Conservation (phyloP, 208 protist species). For the Acanthamoeba divionensis region DNA sequence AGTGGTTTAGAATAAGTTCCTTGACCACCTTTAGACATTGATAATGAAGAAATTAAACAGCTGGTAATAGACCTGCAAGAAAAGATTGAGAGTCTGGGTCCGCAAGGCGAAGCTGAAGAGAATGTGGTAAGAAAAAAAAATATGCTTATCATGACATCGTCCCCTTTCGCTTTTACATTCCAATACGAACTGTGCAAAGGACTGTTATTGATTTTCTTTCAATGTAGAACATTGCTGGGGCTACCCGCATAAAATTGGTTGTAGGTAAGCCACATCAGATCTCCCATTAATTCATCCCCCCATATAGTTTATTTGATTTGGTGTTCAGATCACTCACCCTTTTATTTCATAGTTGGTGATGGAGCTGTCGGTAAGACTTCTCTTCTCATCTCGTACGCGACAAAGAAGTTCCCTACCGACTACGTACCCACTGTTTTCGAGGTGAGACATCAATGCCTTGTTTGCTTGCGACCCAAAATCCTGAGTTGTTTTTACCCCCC, state of each 20-base stretch:
- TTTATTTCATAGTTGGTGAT: not conserved
- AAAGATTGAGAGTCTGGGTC: not conserved
- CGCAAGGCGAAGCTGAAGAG: not conserved
- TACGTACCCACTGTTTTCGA: constrained; percentile 59
- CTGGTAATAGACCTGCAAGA: not conserved
- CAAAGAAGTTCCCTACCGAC: constrained; percentile 64
- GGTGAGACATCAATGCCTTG: too few species aligned
- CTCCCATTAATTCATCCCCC: not conserved
- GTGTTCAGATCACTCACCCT: not conserved
- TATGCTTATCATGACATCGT: too few species aligned
- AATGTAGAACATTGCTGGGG: constrained; percentile 34
- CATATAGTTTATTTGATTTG: not conserved
- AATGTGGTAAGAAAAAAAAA: not conserved
- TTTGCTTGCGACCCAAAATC: too few species aligned
- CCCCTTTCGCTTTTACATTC: not conserved
- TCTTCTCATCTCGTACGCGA: constrained; percentile 66
- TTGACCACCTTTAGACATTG: not conserved
- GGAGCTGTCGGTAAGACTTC: constrained; percentile 57
- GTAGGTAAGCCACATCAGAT: constrained; percentile 12
- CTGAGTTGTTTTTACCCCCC: constrained; percentile 44
- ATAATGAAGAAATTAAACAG: constrained; percentile 14
- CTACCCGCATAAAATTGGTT: constrained; percentile 67
- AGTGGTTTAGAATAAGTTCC: not conserved
- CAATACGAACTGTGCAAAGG: not conserved
- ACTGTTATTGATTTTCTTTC: not conserved